A percentile compares a stretch with the other conserved stretches of the same genome.
phyloP scores from a whole-genome alignment of 108 stramenopile genomes.

The Nitzschia sp. region DNA sequence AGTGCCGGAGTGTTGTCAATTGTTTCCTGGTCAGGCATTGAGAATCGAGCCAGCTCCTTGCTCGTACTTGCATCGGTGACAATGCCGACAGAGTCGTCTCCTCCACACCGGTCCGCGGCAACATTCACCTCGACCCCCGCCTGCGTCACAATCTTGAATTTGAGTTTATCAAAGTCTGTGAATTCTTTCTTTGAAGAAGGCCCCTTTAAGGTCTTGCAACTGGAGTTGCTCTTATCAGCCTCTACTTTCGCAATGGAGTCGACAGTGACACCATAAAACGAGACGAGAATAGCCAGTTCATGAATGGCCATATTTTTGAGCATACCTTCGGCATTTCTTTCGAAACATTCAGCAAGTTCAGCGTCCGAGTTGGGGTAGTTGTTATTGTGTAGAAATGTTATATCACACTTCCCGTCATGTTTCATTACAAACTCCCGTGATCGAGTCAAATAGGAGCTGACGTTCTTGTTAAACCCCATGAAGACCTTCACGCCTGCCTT shows the following conservation, averaged over 20 bases:
- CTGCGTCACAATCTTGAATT: conserved; percentile 69
- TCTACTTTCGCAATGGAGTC: conserved; percentile 67
- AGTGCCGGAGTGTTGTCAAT: conserved; percentile 41
- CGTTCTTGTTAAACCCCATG: conserved; percentile 92
- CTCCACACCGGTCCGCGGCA: conserved; percentile 86
- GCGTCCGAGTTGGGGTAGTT: conserved; percentile 47
- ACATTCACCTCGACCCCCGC: conserved; percentile 59
- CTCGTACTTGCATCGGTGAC: conserved; percentile 52
- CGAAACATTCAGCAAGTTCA: conserved; percentile 78
- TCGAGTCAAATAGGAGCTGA: conserved; percentile 61
- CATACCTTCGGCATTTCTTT: conserved; percentile 86
- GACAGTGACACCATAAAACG: conserved; percentile 74
- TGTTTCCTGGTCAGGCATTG: conserved; percentile 69
- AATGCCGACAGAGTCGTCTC: conserved; percentile 70
- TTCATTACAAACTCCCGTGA: conserved; percentile 46
- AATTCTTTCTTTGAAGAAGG: conserved; percentile 53
- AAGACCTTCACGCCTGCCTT: conserved; percentile 45
- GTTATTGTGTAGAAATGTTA: conserved; percentile 87
- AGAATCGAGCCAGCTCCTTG: conserved; percentile 55
- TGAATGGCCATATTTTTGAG: conserved; percentile 93
- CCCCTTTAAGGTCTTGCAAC: conserved; percentile 69
- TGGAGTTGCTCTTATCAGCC: conserved; percentile 64
- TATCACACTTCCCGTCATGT: conserved; percentile 21
- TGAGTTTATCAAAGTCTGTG: conserved; percentile 74
- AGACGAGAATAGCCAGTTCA: conserved; percentile 76